A percentile compares a stretch with the other conserved stretches of the same genome.
Evolutionary conservation across 169 alveolate genomes (phyloP).

Genomic region (Amoebophrya sp.): DNA sequence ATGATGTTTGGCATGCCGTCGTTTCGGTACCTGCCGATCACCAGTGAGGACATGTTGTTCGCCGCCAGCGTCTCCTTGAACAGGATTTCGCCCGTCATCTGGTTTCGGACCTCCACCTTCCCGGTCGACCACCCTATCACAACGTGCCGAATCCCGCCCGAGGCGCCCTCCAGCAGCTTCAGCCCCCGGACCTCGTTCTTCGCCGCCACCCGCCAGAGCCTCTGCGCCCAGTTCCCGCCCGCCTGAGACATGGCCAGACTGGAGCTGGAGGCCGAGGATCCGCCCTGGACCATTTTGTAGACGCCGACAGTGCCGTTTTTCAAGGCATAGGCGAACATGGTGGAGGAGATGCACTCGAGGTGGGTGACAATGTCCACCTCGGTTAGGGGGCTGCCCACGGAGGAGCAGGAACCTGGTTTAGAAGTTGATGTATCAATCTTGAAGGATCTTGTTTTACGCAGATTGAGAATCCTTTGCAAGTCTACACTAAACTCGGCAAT

Average conservation of each 20-base stretch:
- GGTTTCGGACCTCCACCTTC: slow-evolving; percentile 8
- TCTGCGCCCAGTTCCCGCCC: background rate
- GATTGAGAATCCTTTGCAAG: too few species aligned
- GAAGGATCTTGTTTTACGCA: too few species aligned
- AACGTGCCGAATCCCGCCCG: background rate
- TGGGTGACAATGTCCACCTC: background rate
- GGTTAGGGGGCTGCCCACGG: background rate
- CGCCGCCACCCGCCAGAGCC: background rate
- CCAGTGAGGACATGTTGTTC: background rate
- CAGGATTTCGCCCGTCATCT: background rate
- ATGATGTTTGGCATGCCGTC: background rate
- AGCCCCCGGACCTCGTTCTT: background rate
- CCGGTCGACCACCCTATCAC: background rate
- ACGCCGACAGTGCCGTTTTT: background rate
- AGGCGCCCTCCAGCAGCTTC: background rate
- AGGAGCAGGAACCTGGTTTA: background rate
- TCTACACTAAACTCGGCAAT: too few species aligned
- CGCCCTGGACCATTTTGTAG: background rate
- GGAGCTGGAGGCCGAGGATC: too few species aligned
- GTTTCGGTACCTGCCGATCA: background rate
- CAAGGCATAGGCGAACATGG: background rate
- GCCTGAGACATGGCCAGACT: too few species aligned
- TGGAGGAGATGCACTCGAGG: background rate
- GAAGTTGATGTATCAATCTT: too few species aligned
- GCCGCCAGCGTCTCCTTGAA: slow-evolving; percentile 7